Evolutionary conservation across 192 early-diverging fungal genomes (phyloP), one percentile per base, ranked within the genome.

Genomic region (Backusella westeae): DNA sequence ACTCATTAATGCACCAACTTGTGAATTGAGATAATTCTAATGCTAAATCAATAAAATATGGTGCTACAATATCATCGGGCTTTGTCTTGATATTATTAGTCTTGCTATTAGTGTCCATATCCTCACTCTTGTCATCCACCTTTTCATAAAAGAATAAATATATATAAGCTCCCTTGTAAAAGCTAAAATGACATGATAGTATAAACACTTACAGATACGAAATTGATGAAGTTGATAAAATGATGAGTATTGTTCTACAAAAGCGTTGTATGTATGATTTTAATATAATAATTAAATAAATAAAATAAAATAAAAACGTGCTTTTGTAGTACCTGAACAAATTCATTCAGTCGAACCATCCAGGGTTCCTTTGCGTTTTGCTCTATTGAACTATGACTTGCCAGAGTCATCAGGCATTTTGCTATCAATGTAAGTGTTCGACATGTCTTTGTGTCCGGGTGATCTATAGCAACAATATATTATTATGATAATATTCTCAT

Each of bases 381-480:
- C 26, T 87, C 85, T 4, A 89, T 89, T 32, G 69, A 46, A 46
- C 42, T 71, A 38, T 93, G 84, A 52, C 92, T 93, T 19, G 92
- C 91, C 12, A 92, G 69, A 15, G 87, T 89, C 81, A 92, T 91
- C 7, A 94, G 77, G n/a, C 88, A 88, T 77, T 94, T 94, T 26
- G 92, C 92, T 32, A 94, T 78, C 67, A 94, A 73, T 29, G 91
- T 92, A 52, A 94, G 81, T 9, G 92, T 90, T 14, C 92, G 86
- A 21, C 87, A 83, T 0, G 88, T 83, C 12, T 81, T 66, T 6
- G 85, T 74, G 71, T 86, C 87, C 3, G 92, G 92, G 34, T 89
- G 85, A 74, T 86, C 84, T 85, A 38, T n/a, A 26, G 63, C 39
- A 34, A 5, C 39, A 1, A 29, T 14, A 66, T 52, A 32, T 32